Evolutionary conservation across 306 rosid species (phyloP).

Genomic region (Vigna trinervia): DNA sequence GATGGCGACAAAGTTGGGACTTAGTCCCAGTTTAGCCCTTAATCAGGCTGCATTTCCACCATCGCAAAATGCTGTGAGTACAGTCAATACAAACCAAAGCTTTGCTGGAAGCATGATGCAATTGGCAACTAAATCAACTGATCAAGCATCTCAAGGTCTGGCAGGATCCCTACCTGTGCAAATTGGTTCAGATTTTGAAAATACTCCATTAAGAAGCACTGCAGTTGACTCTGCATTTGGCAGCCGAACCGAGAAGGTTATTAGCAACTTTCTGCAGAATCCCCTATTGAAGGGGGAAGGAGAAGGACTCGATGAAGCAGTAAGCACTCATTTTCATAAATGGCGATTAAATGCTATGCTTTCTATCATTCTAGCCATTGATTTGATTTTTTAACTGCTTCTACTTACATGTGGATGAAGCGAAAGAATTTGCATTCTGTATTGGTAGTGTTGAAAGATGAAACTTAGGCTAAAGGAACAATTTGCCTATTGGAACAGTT

Average conservation of each 20-base stretch:
- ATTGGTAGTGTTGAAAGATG: background rate
- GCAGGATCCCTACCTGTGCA: slow-evolving; percentile 56
- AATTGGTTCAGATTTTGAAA: slow-evolving; percentile 56
- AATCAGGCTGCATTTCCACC: slow-evolving; percentile 64
- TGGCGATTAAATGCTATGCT: slow-evolving; percentile 18
- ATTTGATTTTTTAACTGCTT: background rate
- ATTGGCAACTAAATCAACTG: slow-evolving; percentile 54
- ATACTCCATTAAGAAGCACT: slow-evolving; percentile 44
- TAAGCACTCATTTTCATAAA: slow-evolving; percentile 47
- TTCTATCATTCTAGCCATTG: background rate
- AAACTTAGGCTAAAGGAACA: background rate
- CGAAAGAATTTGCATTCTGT: slow-evolving; percentile 33
- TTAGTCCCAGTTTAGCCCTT: slow-evolving; percentile 56
- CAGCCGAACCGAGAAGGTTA: slow-evolving; percentile 80
- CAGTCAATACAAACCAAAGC: slow-evolving; percentile 50
- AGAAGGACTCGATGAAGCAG: slow-evolving; percentile 57
- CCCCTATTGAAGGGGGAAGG: slow-evolving; percentile 77
- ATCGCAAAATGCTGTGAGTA: slow-evolving; percentile 60
- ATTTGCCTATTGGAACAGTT: slow-evolving; percentile 8
- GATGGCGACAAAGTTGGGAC: slow-evolving; percentile 76
- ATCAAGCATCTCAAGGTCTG: slow-evolving; percentile 50
- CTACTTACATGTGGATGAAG: slow-evolving; percentile 15
- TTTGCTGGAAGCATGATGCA: slow-evolving; percentile 59
- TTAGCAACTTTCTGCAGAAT: slow-evolving; percentile 74
- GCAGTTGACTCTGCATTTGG: slow-evolving; percentile 55